These are phyloP conservation scores for Spirogloea muscicola DNA, from an alignment of 139 green algal genomes.

Conservation along the genomic window DNA sequence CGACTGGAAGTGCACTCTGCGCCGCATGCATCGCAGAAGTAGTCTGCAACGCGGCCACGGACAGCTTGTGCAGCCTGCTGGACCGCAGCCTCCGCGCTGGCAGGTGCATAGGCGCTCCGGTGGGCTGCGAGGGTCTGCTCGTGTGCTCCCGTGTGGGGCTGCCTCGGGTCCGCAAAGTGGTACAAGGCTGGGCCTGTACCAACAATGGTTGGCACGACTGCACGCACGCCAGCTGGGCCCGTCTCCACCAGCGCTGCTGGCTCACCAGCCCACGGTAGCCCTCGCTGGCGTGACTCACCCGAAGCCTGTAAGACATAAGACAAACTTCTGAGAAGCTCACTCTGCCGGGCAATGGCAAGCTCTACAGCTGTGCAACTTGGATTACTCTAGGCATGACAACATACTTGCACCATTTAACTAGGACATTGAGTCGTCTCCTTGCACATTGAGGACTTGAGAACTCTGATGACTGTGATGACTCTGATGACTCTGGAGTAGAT, in stretches of 20 bases:
- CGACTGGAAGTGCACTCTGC: constrained; percentile 70
- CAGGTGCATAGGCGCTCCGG: constrained; percentile 5
- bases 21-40: constrained; percentile 58
- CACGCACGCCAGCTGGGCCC: constrained; percentile 16
- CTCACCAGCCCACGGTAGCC: no score
- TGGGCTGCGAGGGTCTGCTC: background rate
- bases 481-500: no score
- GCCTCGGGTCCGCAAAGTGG: background rate
- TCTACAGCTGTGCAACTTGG: no score
- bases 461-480: no score
- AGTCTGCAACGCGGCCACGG: constrained; percentile 15
- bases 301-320: no score
- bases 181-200: background rate
- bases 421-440: no score
- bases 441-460: no score
- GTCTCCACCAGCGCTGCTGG: constrained; percentile 9
- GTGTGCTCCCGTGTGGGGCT: background rate
- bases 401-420: no score
- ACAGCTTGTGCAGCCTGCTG: constrained; percentile 1
- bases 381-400: no score
- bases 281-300: no score
- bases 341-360: no score
- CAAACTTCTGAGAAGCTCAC: no score
- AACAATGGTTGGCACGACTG: constrained; percentile 16
- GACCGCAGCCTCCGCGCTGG: constrained; percentile 13